These are phyloP conservation scores for Arachnopeziza araneosa DNA, from an alignment of 2,329 filamentous ascomycete genomes.

Conservation along the genomic window DNA sequence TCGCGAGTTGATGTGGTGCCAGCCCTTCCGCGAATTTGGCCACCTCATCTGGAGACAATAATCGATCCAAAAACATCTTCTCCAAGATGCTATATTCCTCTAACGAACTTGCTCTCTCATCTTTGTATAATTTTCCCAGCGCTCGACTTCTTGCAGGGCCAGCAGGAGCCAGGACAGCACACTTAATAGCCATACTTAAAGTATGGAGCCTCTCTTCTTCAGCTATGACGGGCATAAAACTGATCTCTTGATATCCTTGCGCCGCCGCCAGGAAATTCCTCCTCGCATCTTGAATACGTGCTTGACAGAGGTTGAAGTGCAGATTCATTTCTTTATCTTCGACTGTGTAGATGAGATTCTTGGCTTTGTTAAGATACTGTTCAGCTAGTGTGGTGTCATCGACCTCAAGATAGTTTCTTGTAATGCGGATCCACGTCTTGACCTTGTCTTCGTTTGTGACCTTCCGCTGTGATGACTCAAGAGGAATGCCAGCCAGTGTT, in stretches of 20 bases:
- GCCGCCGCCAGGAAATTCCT: constrained; percentile 84
- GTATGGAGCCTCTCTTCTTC: constrained; percentile 83
- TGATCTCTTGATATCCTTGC: constrained; percentile 82
- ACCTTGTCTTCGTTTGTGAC: constrained; percentile 80
- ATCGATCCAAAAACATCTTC: constrained; percentile 92
- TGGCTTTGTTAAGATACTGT: constrained; percentile 87
- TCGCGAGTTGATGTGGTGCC: constrained; percentile 82
- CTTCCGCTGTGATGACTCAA: constrained; percentile 82
- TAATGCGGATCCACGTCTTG: constrained; percentile 85
- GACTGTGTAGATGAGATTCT: constrained; percentile 81
- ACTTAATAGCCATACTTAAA: constrained; percentile 81
- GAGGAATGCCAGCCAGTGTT: constrained; percentile 73
- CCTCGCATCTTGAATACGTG: constrained; percentile 86
- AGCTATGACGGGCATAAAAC: constrained; percentile 69
- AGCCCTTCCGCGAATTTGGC: constrained; percentile 77
- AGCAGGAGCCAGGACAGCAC: constrained; percentile 85
- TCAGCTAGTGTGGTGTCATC: constrained; percentile 85
- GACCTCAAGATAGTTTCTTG: constrained; percentile 88
- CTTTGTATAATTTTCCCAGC: constrained; percentile 84
- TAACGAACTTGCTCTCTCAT: constrained; percentile 72
- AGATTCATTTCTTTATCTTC: constrained; percentile 68
- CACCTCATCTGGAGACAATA: constrained; percentile 78
- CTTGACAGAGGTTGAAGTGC: constrained; percentile 86
- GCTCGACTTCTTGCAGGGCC: constrained; percentile 77
- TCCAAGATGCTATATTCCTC: constrained; percentile 85